Evolutionary conservation across 1,284 basidiomycete genomes (phyloP), one percentile per base, ranked within the genome.

Genomic region (Neolentinus lepideus): DNA sequence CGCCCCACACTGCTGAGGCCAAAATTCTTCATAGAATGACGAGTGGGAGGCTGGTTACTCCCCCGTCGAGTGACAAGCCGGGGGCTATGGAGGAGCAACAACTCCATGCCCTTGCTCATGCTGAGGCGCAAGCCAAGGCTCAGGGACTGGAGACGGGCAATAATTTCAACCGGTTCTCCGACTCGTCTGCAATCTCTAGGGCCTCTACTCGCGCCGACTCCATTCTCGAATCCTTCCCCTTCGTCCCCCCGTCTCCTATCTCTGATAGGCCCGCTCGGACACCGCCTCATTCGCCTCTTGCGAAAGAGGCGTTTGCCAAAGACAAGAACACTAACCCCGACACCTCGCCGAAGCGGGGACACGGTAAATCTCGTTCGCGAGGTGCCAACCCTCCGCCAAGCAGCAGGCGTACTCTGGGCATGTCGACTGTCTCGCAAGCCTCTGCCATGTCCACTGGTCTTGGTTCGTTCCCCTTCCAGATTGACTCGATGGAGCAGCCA

Each of bases 201-300:
- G 74, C 83, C n/a, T 84, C 85, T 22, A 82, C 82, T 2, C 76
- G 79, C 56, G 84, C 86, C 38, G 89, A 92, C 66, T 90, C 89
- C 1, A 88, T 92, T 59, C 75, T 92, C 22, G 88, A 89, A 68
- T 84, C 81, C 24, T 92, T 92, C 76, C 88, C 88, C 45, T 91
- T 92, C 66, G 88, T 92, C 8, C 89, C 89, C 22, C 89, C 89
- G 0, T 89, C 86, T 2, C 89, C 89, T 4, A 90, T 92, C 59
- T 88, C 87, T 16, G 81, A 87, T 62, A 76, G 85, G 51, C 89
- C 88, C 10, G 73, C 83, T 61, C 77, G 88, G 59, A 83, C 88
- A 2, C 87, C 88, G 2, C 85, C 85, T 29, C 80, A 83, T 55
- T 90, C 87, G 19, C 88, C 86, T 19, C 73, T 85, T 31, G 76